Evolutionary conservation across 495 filamentous ascomycete species (phyloP).

Genomic region (Lasiosphaeris hirsuta): DNA sequence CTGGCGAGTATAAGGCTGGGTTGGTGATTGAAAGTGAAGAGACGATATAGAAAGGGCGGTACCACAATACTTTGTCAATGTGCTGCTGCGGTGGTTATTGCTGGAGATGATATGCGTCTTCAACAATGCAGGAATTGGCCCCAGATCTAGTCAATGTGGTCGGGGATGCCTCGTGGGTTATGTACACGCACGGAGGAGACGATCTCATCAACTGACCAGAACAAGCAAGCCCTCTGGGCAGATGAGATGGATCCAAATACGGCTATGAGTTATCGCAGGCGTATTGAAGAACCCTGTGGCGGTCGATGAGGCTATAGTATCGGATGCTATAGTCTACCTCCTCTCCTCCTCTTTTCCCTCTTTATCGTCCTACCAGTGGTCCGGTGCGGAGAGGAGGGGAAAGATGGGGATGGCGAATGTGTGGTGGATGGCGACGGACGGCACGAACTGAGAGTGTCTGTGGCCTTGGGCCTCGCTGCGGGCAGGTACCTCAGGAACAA

Average conservation of each 20-base stretch:
- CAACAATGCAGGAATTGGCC: constrained; percentile 6
- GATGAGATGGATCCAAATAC: constrained; percentile 13
- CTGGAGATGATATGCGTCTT: background rate
- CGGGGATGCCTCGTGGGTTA: constrained; percentile 24
- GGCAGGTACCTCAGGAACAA: constrained; percentile 10
- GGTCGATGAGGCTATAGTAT: constrained; percentile 23
- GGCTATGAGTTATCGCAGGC: constrained; percentile 18
- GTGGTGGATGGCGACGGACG: constrained; percentile 10
- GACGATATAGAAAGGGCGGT: no score
- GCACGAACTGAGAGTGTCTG: constrained; percentile 1
- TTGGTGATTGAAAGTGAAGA: no score
- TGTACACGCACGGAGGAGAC: constrained; percentile 19
- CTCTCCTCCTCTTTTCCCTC: constrained; percentile 15
- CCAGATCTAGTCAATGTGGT: constrained; percentile 8
- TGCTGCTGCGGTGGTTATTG: no score
- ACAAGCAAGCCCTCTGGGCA: background rate
- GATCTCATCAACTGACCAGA: background rate
- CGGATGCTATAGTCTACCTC: constrained; percentile 20
- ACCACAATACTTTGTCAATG: no score
- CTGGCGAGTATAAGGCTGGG: constrained; percentile 4
- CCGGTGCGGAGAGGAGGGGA: constrained; percentile 11
- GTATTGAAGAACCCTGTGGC: constrained; percentile 18
- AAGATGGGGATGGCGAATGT: background rate
- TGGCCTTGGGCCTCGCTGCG: constrained; percentile 5
- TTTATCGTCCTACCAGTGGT: constrained; percentile 10